Conservation (phyloP, 169 alveolate species). For the Perkinsus chesapeaki region DNA sequence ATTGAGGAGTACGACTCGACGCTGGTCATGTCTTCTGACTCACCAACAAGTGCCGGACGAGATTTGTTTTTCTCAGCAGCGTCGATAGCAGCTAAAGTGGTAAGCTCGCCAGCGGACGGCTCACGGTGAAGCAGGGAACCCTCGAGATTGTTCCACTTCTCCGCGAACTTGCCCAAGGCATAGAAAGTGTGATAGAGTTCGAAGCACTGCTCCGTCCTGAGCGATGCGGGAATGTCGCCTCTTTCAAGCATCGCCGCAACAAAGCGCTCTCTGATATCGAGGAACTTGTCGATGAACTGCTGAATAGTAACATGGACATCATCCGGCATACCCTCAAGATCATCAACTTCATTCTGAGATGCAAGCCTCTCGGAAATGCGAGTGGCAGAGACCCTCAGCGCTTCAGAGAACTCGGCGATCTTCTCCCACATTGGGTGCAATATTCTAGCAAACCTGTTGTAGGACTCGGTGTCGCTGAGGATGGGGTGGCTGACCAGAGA, state of each 20-base stretch:
- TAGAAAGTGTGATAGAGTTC: neutral
- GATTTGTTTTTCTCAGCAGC: neutral
- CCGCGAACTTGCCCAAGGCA: neutral
- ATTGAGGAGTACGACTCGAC: too few species aligned
- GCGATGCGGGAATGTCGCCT: neutral
- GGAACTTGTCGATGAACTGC: neutral
- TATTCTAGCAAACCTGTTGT: neutral
- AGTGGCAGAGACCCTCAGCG: neutral
- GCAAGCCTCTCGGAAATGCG: neutral
- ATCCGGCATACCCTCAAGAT: neutral
- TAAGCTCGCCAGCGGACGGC: neutral
- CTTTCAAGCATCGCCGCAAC: neutral
- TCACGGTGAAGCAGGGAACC: neutral
- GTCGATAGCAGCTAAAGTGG: neutral
- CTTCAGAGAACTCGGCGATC: neutral
- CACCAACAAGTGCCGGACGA: too few species aligned
- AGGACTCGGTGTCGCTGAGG: neutral
- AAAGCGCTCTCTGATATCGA: neutral
- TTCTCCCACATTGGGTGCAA: neutral
- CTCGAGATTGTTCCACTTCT: neutral
- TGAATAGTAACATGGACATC: neutral
- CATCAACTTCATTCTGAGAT: neutral
- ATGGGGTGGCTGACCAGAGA: neutral
- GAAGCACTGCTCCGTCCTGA: neutral
- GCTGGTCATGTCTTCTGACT: too few species aligned